These are phyloP conservation scores for Graphiopsis chlorocephala DNA, from an alignment of 2,329 filamentous ascomycete genomes.

Conservation along the genomic window DNA sequence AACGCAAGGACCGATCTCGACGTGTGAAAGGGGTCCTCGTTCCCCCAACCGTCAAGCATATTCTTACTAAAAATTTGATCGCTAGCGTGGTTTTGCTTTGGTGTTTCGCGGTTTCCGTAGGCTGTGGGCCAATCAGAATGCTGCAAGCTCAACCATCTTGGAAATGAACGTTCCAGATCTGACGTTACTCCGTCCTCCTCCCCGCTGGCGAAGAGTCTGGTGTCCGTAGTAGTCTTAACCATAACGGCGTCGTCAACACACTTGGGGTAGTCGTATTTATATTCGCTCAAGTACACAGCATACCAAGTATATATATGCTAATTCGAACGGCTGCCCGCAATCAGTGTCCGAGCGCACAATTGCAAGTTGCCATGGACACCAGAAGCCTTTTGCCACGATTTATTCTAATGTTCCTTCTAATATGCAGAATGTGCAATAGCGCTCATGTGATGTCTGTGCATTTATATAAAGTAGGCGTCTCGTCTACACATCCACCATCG, in stretches of 20 bases:
- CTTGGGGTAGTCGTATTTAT: background rate
- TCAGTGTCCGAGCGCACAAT: background rate
- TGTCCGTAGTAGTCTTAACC: background rate
- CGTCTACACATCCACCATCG: background rate
- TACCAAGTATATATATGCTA: background rate
- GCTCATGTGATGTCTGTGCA: background rate
- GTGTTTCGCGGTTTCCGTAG: background rate
- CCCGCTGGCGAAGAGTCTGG: background rate
- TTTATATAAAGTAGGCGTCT: background rate
- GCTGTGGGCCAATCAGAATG: background rate
- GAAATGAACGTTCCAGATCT: conserved; percentile 2
- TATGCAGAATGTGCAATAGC: background rate
- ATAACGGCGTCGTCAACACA: background rate
- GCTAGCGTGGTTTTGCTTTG: background rate
- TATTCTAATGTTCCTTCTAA: background rate
- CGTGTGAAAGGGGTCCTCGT: background rate
- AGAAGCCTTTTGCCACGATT: background rate
- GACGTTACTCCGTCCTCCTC: background rate
- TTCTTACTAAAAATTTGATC: conserved; percentile 7
- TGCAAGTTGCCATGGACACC: no score
- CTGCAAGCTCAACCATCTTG: background rate
- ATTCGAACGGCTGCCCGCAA: background rate
- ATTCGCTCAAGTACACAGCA: background rate
- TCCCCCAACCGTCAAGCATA: background rate
- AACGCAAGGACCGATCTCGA: no score